Conservation (phyloP, 208 protist genomes). For the Leptomonas seymouri region DNA sequence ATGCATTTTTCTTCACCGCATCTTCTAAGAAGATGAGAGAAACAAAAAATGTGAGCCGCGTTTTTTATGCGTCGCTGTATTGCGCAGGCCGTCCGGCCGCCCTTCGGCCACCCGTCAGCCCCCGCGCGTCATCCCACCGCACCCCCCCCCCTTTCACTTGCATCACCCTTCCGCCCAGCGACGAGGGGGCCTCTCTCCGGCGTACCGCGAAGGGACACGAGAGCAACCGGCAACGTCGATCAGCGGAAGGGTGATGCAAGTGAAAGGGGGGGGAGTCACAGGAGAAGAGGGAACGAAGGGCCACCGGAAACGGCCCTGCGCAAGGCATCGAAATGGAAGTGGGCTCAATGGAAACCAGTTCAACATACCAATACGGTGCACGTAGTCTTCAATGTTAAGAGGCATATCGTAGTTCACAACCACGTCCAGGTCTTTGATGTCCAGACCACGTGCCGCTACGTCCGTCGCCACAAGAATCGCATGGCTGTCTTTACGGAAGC, state of each 20-base stretch:
- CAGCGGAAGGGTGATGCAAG: too few relatives aligned
- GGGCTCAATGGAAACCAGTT: constrained; percentile 33
- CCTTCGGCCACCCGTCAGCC: too few relatives aligned
- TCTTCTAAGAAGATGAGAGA: constrained; percentile 18
- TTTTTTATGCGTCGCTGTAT: too few relatives aligned
- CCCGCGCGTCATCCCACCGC: too few relatives aligned
- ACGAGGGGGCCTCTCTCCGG: too few relatives aligned
- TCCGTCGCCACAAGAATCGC: constrained; percentile 92
- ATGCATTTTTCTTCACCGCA: constrained; percentile 21
- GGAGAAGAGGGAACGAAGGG: not conserved
- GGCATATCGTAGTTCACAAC: constrained; percentile 99
- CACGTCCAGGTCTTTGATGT: constrained; percentile 98
- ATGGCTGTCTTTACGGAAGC: constrained; percentile 72
- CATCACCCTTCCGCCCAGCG: too few relatives aligned
- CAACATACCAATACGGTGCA: constrained; percentile 98
- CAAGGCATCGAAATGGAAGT: not conserved
- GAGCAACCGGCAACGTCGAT: too few relatives aligned
- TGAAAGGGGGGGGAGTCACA: not conserved
- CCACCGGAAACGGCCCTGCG: constrained; percentile 2
- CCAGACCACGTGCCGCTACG: constrained; percentile 94
- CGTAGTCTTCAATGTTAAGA: constrained; percentile 98
- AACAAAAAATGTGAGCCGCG: constrained; percentile 27
- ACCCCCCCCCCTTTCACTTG: too few relatives aligned
- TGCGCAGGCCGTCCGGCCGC: too few relatives aligned
- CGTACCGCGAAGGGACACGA: too few relatives aligned